phyloP scores from a whole-genome alignment of 129 eudicot species.

The Ambrosia artemisiifolia region DNA sequence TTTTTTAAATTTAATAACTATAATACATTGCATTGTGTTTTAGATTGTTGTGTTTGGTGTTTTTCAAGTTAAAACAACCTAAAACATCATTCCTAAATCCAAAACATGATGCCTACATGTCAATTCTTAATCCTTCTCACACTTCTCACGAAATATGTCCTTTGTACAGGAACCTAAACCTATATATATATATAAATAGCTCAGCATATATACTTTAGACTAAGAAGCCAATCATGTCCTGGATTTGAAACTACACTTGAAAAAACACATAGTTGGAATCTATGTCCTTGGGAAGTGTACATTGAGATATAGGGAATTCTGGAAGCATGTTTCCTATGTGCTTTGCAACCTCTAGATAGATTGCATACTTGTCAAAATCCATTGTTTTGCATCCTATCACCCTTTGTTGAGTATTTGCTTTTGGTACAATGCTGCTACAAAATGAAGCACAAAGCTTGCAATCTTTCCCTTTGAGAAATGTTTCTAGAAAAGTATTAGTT shows the following conservation, averaged over 20 bases:
- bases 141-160: too few relatives aligned
- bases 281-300: conserved; percentile 43
- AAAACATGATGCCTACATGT: too few relatives aligned
- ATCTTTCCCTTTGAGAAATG: conserved; percentile 3
- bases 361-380: conserved; percentile 19
- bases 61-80: too few relatives aligned
- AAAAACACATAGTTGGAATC: conserved; percentile 36
- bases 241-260: conserved; percentile 28
- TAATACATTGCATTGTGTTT: too few relatives aligned
- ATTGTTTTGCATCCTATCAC: background rate
- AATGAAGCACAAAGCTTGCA: conserved; percentile 1
- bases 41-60: too few relatives aligned
- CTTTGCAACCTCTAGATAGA: conserved; percentile 56
- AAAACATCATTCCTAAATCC: too few relatives aligned
- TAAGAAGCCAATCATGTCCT: background rate
- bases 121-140: too few relatives aligned
- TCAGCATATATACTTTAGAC: background rate
- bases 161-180: too few relatives aligned
- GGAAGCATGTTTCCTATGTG: conserved; percentile 46
- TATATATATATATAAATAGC: too few relatives aligned
- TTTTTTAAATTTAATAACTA: too few relatives aligned
- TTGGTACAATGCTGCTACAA: background rate
- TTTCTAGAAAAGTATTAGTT: conserved; percentile 16
- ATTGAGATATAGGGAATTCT: conserved; percentile 47
- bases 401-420: conserved; percentile 12